Conservation (phyloP, 129 eudicot species). For the Calendula officinalis region DNA sequence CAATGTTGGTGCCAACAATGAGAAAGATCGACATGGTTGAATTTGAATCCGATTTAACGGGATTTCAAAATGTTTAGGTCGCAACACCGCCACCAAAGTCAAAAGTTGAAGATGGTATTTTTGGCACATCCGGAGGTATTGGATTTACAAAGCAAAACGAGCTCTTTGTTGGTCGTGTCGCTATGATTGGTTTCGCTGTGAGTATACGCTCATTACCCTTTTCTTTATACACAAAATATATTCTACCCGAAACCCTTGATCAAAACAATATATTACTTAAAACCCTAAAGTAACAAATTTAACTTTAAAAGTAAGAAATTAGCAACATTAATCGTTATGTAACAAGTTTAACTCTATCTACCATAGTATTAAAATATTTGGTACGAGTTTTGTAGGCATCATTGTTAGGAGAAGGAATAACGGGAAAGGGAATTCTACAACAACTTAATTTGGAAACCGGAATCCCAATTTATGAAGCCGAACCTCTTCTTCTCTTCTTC, state of each 20-base stretch:
- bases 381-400: slow-evolving; percentile 68
- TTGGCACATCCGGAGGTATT: slow-evolving; percentile 96
- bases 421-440: slow-evolving; percentile 83
- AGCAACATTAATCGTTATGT: too few relatives aligned
- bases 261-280: too few relatives aligned
- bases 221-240: background rate
- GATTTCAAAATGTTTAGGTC: too few relatives aligned
- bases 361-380: background rate
- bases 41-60: too few relatives aligned
- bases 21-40: too few relatives aligned
- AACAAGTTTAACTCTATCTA: background rate
- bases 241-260: too few relatives aligned
- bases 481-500: slow-evolving; percentile 95
- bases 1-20: too few relatives aligned
- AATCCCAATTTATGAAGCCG: slow-evolving; percentile 96
- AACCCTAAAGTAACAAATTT: background rate
- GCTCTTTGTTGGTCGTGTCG: slow-evolving; percentile 98
- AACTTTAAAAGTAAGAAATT: too few relatives aligned
- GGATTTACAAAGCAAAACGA: slow-evolving; percentile 97
- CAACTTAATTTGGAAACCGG: slow-evolving; percentile 95
- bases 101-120: slow-evolving; percentile 91
- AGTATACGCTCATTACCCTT: slow-evolving; percentile 23
- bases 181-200: slow-evolving; percentile 98
- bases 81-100: slow-evolving; percentile 52
- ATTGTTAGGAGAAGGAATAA: slow-evolving; percentile 88